Evolutionary conservation across 768 basidiomycete species (phyloP).

Genomic region (Pleurotus platypus): DNA sequence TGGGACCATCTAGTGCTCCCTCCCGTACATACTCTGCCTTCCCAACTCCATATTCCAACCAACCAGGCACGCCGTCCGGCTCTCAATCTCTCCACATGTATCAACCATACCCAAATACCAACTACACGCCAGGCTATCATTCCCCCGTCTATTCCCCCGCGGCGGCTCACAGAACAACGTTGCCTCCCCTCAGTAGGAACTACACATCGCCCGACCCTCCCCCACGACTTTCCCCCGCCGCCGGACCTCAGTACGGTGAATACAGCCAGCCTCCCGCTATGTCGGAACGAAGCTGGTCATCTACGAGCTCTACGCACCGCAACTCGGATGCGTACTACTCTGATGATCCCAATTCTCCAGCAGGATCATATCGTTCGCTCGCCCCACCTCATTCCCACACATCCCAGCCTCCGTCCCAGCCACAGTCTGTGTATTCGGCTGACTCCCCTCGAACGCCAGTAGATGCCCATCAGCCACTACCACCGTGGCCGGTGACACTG

Average conservation of each 20-base stretch:
- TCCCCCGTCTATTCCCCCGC: constrained; percentile 17
- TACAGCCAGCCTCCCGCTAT: background rate
- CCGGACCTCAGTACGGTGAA: background rate
- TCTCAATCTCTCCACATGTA: constrained; percentile 36
- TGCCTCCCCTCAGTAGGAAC: constrained; percentile 1
- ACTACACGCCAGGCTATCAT: constrained; percentile 15
- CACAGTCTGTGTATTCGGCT: background rate
- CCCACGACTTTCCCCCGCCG: background rate
- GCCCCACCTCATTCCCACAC: constrained; percentile 3
- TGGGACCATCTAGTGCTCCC: constrained; percentile 17
- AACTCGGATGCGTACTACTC: background rate
- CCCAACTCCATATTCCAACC: constrained; percentile 15
- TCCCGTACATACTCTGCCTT: constrained; percentile 39
- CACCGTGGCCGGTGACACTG: background rate
- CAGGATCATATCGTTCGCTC: constrained; percentile 4
- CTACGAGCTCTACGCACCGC: background rate
- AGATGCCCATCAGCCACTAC: background rate
- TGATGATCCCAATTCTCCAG: background rate
- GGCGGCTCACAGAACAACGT: constrained; percentile 13
- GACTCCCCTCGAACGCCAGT: background rate
- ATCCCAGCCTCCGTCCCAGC: background rate
- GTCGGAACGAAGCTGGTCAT: background rate
- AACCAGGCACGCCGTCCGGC: constrained; percentile 18
- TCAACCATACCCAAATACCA: constrained; percentile 32
- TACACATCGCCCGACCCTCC: background rate